A percentile compares a stretch with the other conserved stretches of the same genome.
phyloP scores from a whole-genome alignment of 140 eudicot species.

The Cichorium intybus region DNA sequence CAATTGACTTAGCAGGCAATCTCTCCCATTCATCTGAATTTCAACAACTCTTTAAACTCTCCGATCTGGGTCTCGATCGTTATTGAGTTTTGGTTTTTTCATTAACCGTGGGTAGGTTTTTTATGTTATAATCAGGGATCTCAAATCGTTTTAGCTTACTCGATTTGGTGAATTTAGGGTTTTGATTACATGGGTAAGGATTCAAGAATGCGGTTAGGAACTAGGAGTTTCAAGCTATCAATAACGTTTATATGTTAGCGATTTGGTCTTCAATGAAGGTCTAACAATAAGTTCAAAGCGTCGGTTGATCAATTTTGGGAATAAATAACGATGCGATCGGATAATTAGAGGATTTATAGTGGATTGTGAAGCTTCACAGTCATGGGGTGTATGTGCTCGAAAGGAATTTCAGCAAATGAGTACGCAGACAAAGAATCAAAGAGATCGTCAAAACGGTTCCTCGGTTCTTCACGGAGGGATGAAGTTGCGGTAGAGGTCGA shows the following conservation, averaged over 20 bases:
- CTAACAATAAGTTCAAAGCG: neutral
- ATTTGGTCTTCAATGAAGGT: slow-evolving; percentile 1
- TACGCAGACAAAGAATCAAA: slow-evolving; percentile 51
- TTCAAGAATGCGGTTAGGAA: slow-evolving; percentile 22
- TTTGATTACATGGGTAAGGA: slow-evolving; percentile 8
- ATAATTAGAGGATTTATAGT: slow-evolving; percentile 5
- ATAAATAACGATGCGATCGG: neutral
- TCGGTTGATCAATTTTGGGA: slow-evolving; percentile 8
- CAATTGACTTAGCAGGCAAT: slow-evolving; percentile 14
- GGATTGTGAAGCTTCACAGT: slow-evolving; percentile 21
- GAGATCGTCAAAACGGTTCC: slow-evolving; percentile 53
- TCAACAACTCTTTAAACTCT: slow-evolving; percentile 4
- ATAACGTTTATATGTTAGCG: neutral
- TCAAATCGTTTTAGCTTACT: slow-evolving; percentile 23
- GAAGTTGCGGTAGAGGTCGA: slow-evolving; percentile 60
- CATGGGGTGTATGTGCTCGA: slow-evolving; percentile 89
- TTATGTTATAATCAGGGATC: slow-evolving; percentile 31
- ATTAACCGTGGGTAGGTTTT: slow-evolving; percentile 37
- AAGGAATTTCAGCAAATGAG: slow-evolving; percentile 51
- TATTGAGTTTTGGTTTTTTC: slow-evolving; percentile 1
- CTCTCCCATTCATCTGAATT: slow-evolving; percentile 14
- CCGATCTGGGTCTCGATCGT: slow-evolving; percentile 17
- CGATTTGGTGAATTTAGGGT: slow-evolving; percentile 25
- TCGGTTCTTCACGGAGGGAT: slow-evolving; percentile 55
- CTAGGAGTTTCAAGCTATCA: neutral